phyloP scores from a whole-genome alignment of 345 rosid species.

The Tarenaya hassleriana region DNA sequence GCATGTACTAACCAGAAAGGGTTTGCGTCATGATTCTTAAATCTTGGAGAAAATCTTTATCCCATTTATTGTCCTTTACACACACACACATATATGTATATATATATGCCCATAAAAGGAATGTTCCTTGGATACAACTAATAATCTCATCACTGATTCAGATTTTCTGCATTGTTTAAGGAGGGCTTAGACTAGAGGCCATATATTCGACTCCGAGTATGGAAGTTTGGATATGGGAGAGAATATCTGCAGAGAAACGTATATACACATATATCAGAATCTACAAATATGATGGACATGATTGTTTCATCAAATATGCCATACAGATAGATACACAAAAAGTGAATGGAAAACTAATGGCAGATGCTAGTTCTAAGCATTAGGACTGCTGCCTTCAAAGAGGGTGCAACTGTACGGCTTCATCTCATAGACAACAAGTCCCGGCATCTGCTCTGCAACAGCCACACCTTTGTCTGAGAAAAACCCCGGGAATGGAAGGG shows the following conservation, averaged over 20 bases:
- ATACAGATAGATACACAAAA: constrained; percentile 1
- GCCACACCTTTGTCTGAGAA: constrained; percentile 53
- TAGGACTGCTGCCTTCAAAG: constrained; percentile 52
- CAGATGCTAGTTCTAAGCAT: constrained; percentile 21
- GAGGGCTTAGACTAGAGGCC: background rate
- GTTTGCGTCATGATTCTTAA: background rate
- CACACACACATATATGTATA: too few species aligned
- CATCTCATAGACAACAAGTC: constrained; percentile 51
- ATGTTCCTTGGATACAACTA: constrained; percentile 4
- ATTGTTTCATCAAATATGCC: background rate
- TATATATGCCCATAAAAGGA: constrained; percentile 17
- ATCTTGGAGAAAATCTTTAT: constrained; percentile 7
- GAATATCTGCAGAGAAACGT: too few species aligned
- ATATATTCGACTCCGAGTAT: background rate
- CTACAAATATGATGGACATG: background rate
- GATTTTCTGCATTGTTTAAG: background rate
- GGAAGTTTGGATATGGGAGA: constrained; percentile 5
- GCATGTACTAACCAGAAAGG: too few species aligned
- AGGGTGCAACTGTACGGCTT: constrained; percentile 73
- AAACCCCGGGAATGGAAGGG: constrained; percentile 77
- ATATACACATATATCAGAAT: constrained; percentile 5
- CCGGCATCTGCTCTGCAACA: constrained; percentile 40
- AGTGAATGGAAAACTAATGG: constrained; percentile 7
- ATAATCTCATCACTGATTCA: constrained; percentile 3
- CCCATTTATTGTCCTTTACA: constrained; percentile 6